phyloP scores from a whole-genome alignment of 495 filamentous ascomycete species.

The Aspergillus conjunctus region DNA sequence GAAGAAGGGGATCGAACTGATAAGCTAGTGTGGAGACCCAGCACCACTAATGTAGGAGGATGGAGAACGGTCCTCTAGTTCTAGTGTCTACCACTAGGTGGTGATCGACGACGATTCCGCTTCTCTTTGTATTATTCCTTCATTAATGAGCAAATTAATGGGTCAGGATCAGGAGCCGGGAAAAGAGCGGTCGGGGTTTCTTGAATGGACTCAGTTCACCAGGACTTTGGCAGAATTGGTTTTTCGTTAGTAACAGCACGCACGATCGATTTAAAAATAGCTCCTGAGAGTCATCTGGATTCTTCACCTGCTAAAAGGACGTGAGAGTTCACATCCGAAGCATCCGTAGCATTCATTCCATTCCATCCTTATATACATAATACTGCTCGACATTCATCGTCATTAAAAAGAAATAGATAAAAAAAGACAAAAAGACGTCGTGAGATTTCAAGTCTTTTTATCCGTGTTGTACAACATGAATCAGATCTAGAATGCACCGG shows the following conservation, averaged over 20 bases:
- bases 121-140: no score
- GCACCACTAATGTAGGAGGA: conserved; percentile 1
- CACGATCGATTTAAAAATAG: not conserved
- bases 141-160: no score
- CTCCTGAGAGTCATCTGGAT: not conserved
- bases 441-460: conserved; percentile 5
- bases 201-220: no score
- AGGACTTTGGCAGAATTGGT: no score
- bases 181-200: no score
- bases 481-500: conserved; percentile 8
- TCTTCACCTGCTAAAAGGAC: not conserved
- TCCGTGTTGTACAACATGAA: conserved; percentile 14
- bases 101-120: not conserved
- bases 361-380: not conserved
- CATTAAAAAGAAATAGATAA: not conserved
- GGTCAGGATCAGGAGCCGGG: no score
- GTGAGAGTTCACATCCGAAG: not conserved
- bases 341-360: not conserved
- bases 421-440: not conserved
- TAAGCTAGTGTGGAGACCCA: conserved; percentile 5
- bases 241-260: not conserved
- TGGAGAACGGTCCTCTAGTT: not conserved
- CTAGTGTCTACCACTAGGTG: not conserved
- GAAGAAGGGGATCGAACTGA: not conserved
- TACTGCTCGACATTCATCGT: not conserved